Base-by-base conservation (phyloP, 495 filamentous ascomycete species). In the Cryomyces minteri region DNA sequence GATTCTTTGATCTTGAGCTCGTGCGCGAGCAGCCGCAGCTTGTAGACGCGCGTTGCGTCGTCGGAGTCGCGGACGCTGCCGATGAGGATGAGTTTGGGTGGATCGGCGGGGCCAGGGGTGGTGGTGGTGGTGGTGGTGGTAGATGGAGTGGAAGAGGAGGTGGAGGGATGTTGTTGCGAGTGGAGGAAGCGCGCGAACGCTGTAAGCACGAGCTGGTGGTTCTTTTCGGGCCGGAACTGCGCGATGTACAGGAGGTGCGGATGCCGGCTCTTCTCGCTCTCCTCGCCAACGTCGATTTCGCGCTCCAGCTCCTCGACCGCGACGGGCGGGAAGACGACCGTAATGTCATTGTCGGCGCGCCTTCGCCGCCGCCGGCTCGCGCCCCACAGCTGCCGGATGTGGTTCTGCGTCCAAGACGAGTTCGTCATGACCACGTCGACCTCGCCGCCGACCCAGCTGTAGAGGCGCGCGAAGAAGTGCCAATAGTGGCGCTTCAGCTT, bases 401-500 rank as follows among this genome's bases (percentile, higher is more conserved):
- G 92, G 2, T 61, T 70, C 49, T 87, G 77, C 11, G 90, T 98
- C 90, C 90, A 98, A 43, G 74, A 80, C 25, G 84, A 92, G 62
- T 98, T 98, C 44, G 87, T 90, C 84, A 96, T 93, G 46, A 96
- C 88, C 2, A 87, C 72, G 59, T 98, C 88, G 6, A 92, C 75
- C 28, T 80, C 71, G 34, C 74, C 70, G 12, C 90, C 90, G 44
- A 93, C 80, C 62, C 67, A 73, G 42, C 77, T 74, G 63, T 98
- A 98, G 4, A 90, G 60, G 34, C 58, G 61, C 1, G 90, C 87
- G 57, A 96, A 96, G 4, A 81, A 54, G 37, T 74, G 65, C 90
- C 90, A 98, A 68, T 98, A 98, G 12, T 65, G 53, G 47, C 68
- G 76, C 64, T 95, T 95, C 44, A 67, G 55, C 4, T 58, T 52